Conservation (phyloP, 2,329 filamentous ascomycete species). For the Macrophomina pseudophaseolina region DNA sequence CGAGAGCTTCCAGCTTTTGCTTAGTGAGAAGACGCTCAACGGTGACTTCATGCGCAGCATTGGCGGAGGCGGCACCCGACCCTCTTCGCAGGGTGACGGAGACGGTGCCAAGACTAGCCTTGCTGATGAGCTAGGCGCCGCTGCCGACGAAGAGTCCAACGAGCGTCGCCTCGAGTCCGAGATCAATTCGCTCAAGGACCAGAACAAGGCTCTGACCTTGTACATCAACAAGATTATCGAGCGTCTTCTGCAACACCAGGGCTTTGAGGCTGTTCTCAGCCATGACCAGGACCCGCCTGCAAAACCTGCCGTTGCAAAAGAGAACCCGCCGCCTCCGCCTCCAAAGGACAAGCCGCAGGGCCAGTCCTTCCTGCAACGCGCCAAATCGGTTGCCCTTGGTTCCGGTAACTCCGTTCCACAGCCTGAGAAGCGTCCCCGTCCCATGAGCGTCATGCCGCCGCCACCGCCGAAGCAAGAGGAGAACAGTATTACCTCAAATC, state of each 20-base stretch:
- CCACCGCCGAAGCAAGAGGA: conserved; percentile 31
- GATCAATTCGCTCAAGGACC: conserved; percentile 79
- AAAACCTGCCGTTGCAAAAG: conserved; percentile 60
- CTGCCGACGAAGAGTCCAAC: conserved; percentile 52
- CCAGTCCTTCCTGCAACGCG: conserved; percentile 61
- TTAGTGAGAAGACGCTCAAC: conserved; percentile 93
- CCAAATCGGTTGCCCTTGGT: conserved; percentile 63
- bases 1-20: conserved; percentile 93
- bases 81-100: conserved; percentile 40
- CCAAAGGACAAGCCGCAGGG: conserved; percentile 58
- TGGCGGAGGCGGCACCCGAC: conserved; percentile 30
- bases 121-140: conserved; percentile 85
- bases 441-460: conserved; percentile 45
- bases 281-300: conserved; percentile 60
- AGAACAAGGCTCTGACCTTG: conserved; percentile 95
- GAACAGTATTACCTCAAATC: conserved; percentile 57
- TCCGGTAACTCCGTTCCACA: conserved; percentile 35
- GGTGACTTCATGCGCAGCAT: conserved; percentile 79
- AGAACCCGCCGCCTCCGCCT: conserved; percentile 76
- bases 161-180: conserved; percentile 75
- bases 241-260: conserved; percentile 88
- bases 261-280: conserved; percentile 92
- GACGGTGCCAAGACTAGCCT: conserved; percentile 40
- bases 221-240: conserved; percentile 99
- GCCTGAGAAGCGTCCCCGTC: conserved; percentile 46